Percentiles rank a stretch among this genome's conserved stretches.
Evolutionary conservation across 176 grass and related monocot genomes (phyloP).

Genomic region (Elaeis guineensis): DNA sequence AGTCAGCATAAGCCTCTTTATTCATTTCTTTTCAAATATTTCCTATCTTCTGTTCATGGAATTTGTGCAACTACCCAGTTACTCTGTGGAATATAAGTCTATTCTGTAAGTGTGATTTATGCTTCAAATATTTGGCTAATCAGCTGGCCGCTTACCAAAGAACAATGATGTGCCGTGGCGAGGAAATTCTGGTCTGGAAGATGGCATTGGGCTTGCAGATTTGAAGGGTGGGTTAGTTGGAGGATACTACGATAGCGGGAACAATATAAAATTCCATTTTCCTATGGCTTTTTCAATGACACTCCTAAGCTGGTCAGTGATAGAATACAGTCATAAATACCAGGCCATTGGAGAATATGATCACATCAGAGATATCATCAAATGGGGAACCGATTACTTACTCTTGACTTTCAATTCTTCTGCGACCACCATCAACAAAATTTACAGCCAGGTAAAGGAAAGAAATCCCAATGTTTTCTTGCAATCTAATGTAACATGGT

Average conservation of each 20-base stretch:
- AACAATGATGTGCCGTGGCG: constrained; percentile 8
- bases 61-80: too few relatives aligned
- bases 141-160: constrained; percentile 15
- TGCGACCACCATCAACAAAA: constrained; percentile 13
- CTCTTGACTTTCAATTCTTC: constrained; percentile 26
- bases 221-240: constrained; percentile 16
- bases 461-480: neutral
- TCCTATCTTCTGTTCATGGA: too few relatives aligned
- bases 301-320: constrained; percentile 23
- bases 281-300: constrained; percentile 27
- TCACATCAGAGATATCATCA: constrained; percentile 20
- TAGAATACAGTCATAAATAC: constrained; percentile 17
- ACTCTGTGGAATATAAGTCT: neutral
- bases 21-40: too few relatives aligned
- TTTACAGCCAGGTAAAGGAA: constrained; percentile 17
- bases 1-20: too few relatives aligned
- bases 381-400: constrained; percentile 24
- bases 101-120: neutral
- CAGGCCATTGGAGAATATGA: constrained; percentile 18
- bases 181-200: constrained; percentile 7
- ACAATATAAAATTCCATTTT: constrained; percentile 24
- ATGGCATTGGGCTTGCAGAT: constrained; percentile 1
- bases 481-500: neutral
- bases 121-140: neutral
- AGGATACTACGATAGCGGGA: constrained; percentile 22